Evolutionary conservation across 1,284 basidiomycete species (phyloP), one percentile per base, ranked within the genome.

Genomic region (Trametes hirsuta): DNA sequence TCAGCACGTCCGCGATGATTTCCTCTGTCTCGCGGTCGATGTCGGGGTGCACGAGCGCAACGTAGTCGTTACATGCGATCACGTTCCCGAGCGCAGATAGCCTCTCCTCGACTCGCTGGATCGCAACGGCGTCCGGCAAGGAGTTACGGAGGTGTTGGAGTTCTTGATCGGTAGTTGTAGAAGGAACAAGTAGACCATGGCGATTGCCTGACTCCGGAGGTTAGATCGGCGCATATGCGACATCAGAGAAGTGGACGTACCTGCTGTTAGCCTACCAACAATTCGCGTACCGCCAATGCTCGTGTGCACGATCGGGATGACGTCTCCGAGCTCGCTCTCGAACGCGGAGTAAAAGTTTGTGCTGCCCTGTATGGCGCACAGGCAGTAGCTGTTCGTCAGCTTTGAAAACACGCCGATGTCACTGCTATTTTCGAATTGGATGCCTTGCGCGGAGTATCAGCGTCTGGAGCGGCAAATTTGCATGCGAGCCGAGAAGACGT

Each of bases 1-100:
- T 98, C 68, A 99, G 85, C 11, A 98, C 95, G 76, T 99, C 97
- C 51, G 97, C 97, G 75, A 99, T 98, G 77, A 99, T 99, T 77
- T 99, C 97, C 74, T 99, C 97, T 8, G 97, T 99, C 79, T 99
- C 97, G 59, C 97, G 86, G 79, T 99, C 97, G 63, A 99, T 83
- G 70, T 99, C 97, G 12, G 97, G 97, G 76, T 98, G 95, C 21
- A 97, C 95, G 67, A 98, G 88, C 8, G 95, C 95, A 66, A 98
- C 95, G 72, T 97, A 93, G 81, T 98, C 97, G 76, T 99, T 99
- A 79, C 94, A 97, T 15, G 95, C 95, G 75, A 99, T 97, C 60
- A 99, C 97, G 74, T 99, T 99, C 18, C 97, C 97, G 25, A 99
- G 86, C 0, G 97, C 97, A 15, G 93, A 95, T 62, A 99, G 81